Percentiles rank a stretch among this genome's conserved stretches.
phyloP scores from a whole-genome alignment of 352 stramenopile species.

The Poterioochromonas sp. region DNA sequence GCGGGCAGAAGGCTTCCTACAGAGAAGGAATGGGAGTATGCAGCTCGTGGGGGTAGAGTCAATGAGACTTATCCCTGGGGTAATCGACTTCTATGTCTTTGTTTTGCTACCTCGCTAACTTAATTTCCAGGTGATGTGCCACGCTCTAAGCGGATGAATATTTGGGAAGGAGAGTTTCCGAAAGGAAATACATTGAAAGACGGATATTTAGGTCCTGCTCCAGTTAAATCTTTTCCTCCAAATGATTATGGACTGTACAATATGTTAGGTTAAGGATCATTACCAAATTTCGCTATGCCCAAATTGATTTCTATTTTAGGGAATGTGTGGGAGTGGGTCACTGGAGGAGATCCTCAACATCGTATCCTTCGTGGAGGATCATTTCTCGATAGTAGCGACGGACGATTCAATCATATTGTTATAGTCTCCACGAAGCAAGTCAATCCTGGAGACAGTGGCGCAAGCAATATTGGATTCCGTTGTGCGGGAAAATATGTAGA shows the following conservation, averaged over 20 bases:
- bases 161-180: conserved; percentile 24
- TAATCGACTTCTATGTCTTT: background rate
- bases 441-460: conserved; percentile 12
- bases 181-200: background rate
- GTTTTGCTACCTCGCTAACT: background rate
- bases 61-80: conserved; percentile 31
- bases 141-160: background rate
- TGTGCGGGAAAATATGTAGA: conserved; percentile 12
- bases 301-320: too few relatives aligned
- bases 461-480: conserved; percentile 29
- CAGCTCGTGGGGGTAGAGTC: background rate
- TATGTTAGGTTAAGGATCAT: too few relatives aligned
- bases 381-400: conserved; percentile 18
- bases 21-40: conserved; percentile 30
- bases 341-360: background rate
- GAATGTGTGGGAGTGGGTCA: conserved; percentile 29
- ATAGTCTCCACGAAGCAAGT: background rate
- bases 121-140: background rate
- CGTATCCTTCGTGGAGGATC: conserved; percentile 23
- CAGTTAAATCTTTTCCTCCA: background rate
- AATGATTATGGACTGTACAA: conserved; percentile 32
- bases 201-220: conserved; percentile 2
- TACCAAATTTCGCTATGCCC: too few relatives aligned
- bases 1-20: background rate
- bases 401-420: conserved; percentile 23